Conservation (phyloP, 768 basidiomycete species). For the Dendrothele bispora region DNA sequence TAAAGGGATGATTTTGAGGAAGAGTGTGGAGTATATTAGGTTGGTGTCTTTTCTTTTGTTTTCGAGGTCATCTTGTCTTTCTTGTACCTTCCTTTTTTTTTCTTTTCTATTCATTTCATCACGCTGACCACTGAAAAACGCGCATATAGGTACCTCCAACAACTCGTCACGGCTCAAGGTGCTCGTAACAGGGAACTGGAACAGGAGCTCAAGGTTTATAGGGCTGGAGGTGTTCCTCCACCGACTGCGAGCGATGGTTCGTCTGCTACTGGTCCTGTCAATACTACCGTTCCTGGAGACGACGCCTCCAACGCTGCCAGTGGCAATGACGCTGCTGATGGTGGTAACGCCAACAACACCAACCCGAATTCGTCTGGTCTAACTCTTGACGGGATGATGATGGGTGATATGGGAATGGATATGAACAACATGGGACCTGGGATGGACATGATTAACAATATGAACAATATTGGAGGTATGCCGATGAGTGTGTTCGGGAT, state of each 20-base stretch:
- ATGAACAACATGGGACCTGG: neutral
- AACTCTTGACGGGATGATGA: constrained; percentile 11
- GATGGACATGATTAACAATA: neutral
- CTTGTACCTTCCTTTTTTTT: neutral
- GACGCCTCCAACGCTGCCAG: too few relatives aligned
- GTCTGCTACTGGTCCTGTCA: too few relatives aligned
- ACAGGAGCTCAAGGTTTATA: constrained; percentile 56
- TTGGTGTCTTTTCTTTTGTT: constrained; percentile 17
- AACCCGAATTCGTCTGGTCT: constrained; percentile 22
- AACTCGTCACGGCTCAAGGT: constrained; percentile 80
- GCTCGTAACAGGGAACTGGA: constrained; percentile 79
- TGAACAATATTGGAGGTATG: constrained; percentile 10
- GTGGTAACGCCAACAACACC: too few relatives aligned
- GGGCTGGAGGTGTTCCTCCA: too few relatives aligned
- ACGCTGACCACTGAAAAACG: neutral
- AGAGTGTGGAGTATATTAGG: constrained; percentile 74
- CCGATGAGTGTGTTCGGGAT: constrained; percentile 24
- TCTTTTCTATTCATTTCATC: neutral
- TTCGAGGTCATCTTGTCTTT: constrained; percentile 2
- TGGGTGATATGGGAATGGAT: constrained; percentile 1
- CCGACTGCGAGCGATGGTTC: too few relatives aligned
- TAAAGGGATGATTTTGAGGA: constrained; percentile 91
- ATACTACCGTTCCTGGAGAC: too few relatives aligned
- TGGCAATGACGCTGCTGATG: too few relatives aligned
- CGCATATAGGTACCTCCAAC: constrained; percentile 70